phyloP scores from a whole-genome alignment of 31 red algal species.

The Odonthalia washingtoniensis region DNA sequence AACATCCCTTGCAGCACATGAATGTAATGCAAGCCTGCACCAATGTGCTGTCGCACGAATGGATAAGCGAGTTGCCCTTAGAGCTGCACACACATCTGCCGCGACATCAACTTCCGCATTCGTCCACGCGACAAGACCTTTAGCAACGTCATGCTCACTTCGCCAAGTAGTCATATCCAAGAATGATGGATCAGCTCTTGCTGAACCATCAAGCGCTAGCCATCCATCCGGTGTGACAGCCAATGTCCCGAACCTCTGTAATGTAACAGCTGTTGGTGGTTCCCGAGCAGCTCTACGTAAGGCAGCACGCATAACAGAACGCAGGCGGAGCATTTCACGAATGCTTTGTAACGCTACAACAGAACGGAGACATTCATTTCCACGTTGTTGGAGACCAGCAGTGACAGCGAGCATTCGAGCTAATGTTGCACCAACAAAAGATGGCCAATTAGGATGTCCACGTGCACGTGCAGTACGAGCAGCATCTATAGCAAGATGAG shows the following conservation, averaged over 20 bases:
- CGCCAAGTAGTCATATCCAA: neutral
- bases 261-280: neutral
- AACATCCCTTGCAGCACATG: neutral
- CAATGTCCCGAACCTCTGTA: neutral
- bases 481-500: neutral
- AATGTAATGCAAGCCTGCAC: neutral
- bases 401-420: conserved; percentile 10
- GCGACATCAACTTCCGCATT: neutral
- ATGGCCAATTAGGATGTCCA: conserved; percentile 3
- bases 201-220: neutral
- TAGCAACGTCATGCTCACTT: neutral
- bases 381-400: neutral
- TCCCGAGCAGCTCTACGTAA: neutral
- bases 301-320: conserved; percentile 4
- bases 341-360: neutral
- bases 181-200: neutral
- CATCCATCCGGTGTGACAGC: neutral
- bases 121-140: conserved; percentile 14
- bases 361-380: neutral
- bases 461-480: neutral
- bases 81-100: neutral
- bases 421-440: neutral
- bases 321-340: conserved; percentile 5
- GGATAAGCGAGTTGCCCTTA: neutral
- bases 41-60: neutral